Conservation (phyloP, 176 grass and related monocot genomes). For the Luzula sylvatica region DNA sequence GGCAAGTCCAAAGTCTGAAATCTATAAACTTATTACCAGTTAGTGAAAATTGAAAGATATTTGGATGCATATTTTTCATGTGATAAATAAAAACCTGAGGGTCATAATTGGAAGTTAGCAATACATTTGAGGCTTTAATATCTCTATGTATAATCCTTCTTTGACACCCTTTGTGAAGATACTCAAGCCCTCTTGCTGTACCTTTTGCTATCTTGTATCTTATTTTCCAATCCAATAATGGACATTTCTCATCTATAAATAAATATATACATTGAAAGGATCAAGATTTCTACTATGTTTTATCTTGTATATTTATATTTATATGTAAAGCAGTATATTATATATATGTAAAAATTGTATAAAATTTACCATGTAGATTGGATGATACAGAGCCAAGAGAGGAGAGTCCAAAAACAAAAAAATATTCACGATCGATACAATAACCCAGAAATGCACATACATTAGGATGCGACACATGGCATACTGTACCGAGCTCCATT, state of each 20-base stretch:
- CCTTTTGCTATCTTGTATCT: slow-evolving; percentile 57
- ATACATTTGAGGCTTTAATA: slow-evolving; percentile 85
- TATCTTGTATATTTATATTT: too few relatives aligned
- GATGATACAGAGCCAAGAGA: slow-evolving; percentile 74
- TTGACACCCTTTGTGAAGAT: slow-evolving; percentile 86
- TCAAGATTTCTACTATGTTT: not conserved
- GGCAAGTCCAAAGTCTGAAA: slow-evolving; percentile 86
- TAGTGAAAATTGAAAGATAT: too few relatives aligned
- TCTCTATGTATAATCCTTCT: slow-evolving; percentile 87
- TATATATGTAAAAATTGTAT: too few relatives aligned
- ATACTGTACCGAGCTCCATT: slow-evolving; percentile 72
- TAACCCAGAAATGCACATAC: slow-evolving; percentile 62
- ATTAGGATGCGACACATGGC: slow-evolving; percentile 74
- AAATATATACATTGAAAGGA: not conserved
- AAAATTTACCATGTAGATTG: slow-evolving; percentile 47
- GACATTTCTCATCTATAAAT: slow-evolving; percentile 28
- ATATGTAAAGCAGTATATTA: too few relatives aligned
- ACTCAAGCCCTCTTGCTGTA: slow-evolving; percentile 64
- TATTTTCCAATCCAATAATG: slow-evolving; percentile 52
- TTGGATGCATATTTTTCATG: not conserved
- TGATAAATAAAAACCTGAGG: slow-evolving; percentile 42
- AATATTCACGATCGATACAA: slow-evolving; percentile 76
- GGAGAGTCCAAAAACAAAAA: slow-evolving; percentile 73
- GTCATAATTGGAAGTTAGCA: slow-evolving; percentile 63
- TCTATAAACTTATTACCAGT: slow-evolving; percentile 24